These are phyloP conservation scores for Hibiscus mutabilis DNA, from an alignment of 345 rosid genomes.

Conservation along the genomic window DNA sequence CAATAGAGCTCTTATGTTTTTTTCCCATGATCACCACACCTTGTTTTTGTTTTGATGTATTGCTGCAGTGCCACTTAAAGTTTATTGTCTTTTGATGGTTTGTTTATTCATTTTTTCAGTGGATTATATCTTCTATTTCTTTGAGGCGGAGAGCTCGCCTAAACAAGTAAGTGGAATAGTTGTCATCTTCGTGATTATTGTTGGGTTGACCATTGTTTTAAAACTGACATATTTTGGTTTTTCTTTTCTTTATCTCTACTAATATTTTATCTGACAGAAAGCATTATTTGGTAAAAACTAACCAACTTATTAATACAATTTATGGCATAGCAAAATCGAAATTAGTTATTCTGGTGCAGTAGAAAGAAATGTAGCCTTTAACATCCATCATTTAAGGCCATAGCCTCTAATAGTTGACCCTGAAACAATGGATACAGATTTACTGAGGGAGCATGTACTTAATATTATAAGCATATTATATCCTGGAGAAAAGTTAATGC, in stretches of 20 bases:
- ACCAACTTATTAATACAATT: no score
- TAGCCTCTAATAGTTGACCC: neutral
- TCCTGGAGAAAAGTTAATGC: neutral
- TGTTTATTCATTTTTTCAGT: conserved; percentile 40
- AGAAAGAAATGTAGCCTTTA: neutral
- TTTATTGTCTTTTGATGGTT: neutral
- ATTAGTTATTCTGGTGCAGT: neutral
- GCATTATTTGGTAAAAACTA: no score
- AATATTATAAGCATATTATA: neutral
- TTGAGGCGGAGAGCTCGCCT: conserved; percentile 82
- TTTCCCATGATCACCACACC: conserved; percentile 5
- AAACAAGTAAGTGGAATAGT: conserved; percentile 64
- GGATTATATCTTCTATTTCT: conserved; percentile 62
- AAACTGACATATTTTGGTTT: neutral
- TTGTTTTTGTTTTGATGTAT: neutral
- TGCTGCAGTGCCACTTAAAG: conserved; percentile 1
- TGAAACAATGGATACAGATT: neutral
- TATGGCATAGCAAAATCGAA: neutral
- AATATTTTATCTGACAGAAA: no score
- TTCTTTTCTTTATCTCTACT: no score
- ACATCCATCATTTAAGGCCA: conserved; percentile 2
- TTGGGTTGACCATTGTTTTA: neutral
- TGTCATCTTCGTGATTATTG: neutral
- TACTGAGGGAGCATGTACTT: neutral
- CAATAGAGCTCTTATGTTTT: neutral